Evolutionary conservation across 441 rosid genomes (phyloP).

Genomic region (Erodium moschatum): DNA sequence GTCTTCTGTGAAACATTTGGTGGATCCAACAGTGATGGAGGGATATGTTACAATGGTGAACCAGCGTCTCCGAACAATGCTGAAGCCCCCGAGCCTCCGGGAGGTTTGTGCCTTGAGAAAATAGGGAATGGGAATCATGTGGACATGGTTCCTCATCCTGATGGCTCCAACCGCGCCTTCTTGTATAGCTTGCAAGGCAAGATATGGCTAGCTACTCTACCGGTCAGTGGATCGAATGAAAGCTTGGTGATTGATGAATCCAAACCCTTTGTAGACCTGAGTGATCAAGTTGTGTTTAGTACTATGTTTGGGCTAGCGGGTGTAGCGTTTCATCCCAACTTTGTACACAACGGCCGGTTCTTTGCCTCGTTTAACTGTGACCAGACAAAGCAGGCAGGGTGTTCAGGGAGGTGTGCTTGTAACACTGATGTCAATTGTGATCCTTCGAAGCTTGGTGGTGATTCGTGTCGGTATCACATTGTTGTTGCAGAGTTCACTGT

Average conservation of each 20-base stretch:
- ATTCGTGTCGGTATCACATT: slow-evolving; percentile 41
- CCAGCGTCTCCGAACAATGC: too few relatives aligned
- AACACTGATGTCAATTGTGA: slow-evolving; percentile 47
- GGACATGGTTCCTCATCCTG: slow-evolving; percentile 50
- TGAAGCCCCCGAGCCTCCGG: slow-evolving; percentile 13
- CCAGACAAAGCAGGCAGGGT: slow-evolving; percentile 31
- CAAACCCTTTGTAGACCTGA: slow-evolving; percentile 43
- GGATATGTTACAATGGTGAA: too few relatives aligned
- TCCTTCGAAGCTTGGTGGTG: slow-evolving; percentile 34
- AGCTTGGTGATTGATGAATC: slow-evolving; percentile 29
- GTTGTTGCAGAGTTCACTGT: slow-evolving; percentile 40
- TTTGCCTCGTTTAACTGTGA: slow-evolving; percentile 49
- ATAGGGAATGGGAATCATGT: slow-evolving; percentile 39
- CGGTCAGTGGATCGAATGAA: slow-evolving; percentile 27
- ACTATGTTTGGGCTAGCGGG: slow-evolving; percentile 19
- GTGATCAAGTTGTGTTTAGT: slow-evolving; percentile 36
- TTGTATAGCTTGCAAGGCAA: slow-evolving; percentile 37
- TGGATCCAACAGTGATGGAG: slow-evolving; percentile 25
- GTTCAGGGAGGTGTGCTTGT: slow-evolving; percentile 44
- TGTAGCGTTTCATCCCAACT: slow-evolving; percentile 17
- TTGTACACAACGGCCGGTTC: slow-evolving; percentile 10
- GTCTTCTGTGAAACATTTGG: slow-evolving; percentile 42
- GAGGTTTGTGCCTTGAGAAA: slow-evolving; percentile 46
- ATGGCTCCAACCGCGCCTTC: slow-evolving; percentile 44
- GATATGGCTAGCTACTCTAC: slow-evolving; percentile 41